These are phyloP conservation scores for Pontederia crassipes DNA, from an alignment of 176 grass and related monocot species.

Conservation along the genomic window DNA sequence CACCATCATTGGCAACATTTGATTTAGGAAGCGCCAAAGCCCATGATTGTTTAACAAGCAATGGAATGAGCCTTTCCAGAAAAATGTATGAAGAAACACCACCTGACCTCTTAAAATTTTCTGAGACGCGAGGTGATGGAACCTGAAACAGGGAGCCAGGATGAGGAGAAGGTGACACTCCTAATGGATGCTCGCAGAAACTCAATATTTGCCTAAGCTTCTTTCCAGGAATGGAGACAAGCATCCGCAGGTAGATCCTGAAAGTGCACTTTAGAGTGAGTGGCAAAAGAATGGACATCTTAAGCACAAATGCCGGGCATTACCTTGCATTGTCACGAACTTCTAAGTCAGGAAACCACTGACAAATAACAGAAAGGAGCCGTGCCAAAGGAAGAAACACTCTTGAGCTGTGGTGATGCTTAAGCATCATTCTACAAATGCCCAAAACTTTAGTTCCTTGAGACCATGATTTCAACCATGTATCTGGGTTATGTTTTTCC, in stretches of 20 bases:
- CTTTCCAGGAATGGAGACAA: slow-evolving; percentile 81
- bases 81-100: slow-evolving; percentile 65
- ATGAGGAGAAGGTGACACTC: slow-evolving; percentile 40
- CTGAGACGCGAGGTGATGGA: slow-evolving; percentile 30
- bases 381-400: slow-evolving; percentile 53
- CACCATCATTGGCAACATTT: slow-evolving; percentile 30
- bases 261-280: neutral
- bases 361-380: slow-evolving; percentile 51
- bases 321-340: slow-evolving; percentile 90
- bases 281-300: neutral
- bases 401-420: slow-evolving; percentile 64
- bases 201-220: slow-evolving; percentile 70
- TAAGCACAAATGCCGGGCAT: neutral
- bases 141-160: slow-evolving; percentile 53
- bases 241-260: slow-evolving; percentile 82
- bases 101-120: slow-evolving; percentile 43
- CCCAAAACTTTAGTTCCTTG: slow-evolving; percentile 77
- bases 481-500: slow-evolving; percentile 53
- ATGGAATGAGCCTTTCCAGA: slow-evolving; percentile 55
- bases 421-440: slow-evolving; percentile 69
- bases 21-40: slow-evolving; percentile 51
- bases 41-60: slow-evolving; percentile 85
- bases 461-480: slow-evolving; percentile 64
- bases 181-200: slow-evolving; percentile 52
- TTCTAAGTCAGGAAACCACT: slow-evolving; percentile 86